Base-by-base conservation (phyloP, 768 basidiomycete genomes). In the Paxillus involutus region DNA sequence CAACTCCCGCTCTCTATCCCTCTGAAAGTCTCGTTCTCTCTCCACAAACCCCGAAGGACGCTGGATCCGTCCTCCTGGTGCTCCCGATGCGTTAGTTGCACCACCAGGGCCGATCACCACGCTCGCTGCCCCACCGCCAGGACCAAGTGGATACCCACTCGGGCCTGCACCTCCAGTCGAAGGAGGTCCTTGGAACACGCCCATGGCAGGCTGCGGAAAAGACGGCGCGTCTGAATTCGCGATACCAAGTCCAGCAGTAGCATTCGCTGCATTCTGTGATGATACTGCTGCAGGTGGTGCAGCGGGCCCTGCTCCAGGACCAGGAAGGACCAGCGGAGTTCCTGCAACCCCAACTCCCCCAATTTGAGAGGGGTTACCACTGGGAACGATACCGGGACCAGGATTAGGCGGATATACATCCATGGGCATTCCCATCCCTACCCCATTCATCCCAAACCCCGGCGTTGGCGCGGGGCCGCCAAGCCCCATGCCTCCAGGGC, bases 41-140 rank as follows among this genome's bases (percentile, higher is more conserved):
- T 74, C 75, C 58, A 75, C 76, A 59, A 33, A 64, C n/a, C 47
- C 54, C 1, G 66, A 56, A 16, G 64, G 58, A 24, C 67, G 66
- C 37, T 59, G 66, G 11, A 59, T 60, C 41, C 66, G 62, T 19
- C 62, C 62, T 29, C 56, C 67, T 17, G 57, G 53, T 17, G 62
- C 63, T 13, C 56, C 49, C 6, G 58, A 52, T 12, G 57, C 52
- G 9, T 53, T 67, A 21, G 64, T 54, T 19, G 62, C 32, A 9
- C 64, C 63, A 41, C 64, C 65, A 0, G 64, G 64, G n/a, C 64
- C 64, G 6, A 65, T 65, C 29, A 65, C 64, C 26, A 65, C 45
- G 3, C 64, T 65, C 37, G 63, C 35, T 35, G 63, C 63, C 24
- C 36, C 40, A 9, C 44, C 51, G 29, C 61, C 59, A 30, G 64